Evolutionary conservation across 108 stramenopile genomes (phyloP), one percentile per base, ranked within the genome.

Genomic region (Bacterosira constricta): DNA sequence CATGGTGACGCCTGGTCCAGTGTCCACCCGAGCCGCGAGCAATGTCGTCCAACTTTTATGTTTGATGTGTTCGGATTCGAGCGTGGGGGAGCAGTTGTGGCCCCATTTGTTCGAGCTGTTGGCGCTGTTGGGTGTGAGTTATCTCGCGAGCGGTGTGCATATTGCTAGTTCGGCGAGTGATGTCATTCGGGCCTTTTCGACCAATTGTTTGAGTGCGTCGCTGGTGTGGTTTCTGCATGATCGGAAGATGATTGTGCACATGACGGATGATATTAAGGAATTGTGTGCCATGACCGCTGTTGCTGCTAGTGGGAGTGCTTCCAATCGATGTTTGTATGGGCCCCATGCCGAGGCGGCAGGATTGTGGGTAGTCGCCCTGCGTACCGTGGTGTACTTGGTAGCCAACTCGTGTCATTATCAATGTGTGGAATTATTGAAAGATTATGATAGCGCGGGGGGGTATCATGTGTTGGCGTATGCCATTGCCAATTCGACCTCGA

Each of bases 231-330:
- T 96, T 62, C 72, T 97, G 11, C 96, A 96, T 64, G 95, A 97
- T 77, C 71, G 90, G 44, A 94, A 93, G 63, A 95, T 96, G 85
- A 93, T 97, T 67, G 71, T 93, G 47, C 93, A 96, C 75, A 94
- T 97, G 88, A 94, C 95, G 21, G 96, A 96, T 65, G 97, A 97
- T 74, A 69, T 97, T 68, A 92, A 93, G 59, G 95, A 97, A 53
- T 69, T 97, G 32, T 85, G 86, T 63, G 94, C 86, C 44, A 83
- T 93, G 55, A 83, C 79, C 11, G 50, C 38, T 11, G 42, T 52
- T 9, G 39, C 44, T 39, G 53, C 55, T 10, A 25, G 20, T 2
- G 64, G 44, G 31, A 26, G 26, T 34, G 34, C 62, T 34, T 54
- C 63, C 25, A 26, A 74, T 51, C 66, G 74, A 31, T 85, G 82